Evolutionary conservation across 148 eudicot genomes (phyloP), one percentile per base, ranked within the genome.

Genomic region (Oxyria digyna): DNA sequence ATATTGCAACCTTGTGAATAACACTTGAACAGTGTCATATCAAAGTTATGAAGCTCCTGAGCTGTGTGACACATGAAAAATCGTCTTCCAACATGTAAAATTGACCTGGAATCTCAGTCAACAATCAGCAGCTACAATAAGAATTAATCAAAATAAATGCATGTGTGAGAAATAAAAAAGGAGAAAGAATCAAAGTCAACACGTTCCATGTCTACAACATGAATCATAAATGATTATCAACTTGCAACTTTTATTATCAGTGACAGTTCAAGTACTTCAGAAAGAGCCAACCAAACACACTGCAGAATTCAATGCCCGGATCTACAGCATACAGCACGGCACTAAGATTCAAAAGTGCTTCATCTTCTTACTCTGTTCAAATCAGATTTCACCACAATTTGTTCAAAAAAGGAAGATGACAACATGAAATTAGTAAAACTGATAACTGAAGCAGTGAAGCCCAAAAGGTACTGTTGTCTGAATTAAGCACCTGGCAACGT

Each of bases 151-250:
- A 29, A 29, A 10, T 3, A 31, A 59, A 59, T n/a, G 65, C 65
- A 27, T 27, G 65, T 29, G 37, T 14, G 37, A 59, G 65, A 13
- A 29, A 29, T 0, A 4, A 31, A 27, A 40, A 72, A 5, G 37
- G 5, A 33, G 37, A 33, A 33, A 38, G 9, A 57, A 59, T 14
- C 29, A 37, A 15, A 50, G 62, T 12, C 42, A 43, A 62, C 45
- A 3, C 73, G 73, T 8, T 78, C 66, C 72, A 40, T 41, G 26
- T 75, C 68, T 71, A 75, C 49, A 48, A 38, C 12, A 71, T 23
- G 3, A 27, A 2, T 27, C 14, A 26, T 69, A 59, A 59, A 59
- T 59, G 38, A 18, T 27, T 59, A 59, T 31, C 65, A 59, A 15
- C 37, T 59, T 27, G 65, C 65, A 29, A 59, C 31, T 59, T 13